Conservation (phyloP, 495 filamentous ascomycete genomes). For the Melanomma pulvis-pyrius region DNA sequence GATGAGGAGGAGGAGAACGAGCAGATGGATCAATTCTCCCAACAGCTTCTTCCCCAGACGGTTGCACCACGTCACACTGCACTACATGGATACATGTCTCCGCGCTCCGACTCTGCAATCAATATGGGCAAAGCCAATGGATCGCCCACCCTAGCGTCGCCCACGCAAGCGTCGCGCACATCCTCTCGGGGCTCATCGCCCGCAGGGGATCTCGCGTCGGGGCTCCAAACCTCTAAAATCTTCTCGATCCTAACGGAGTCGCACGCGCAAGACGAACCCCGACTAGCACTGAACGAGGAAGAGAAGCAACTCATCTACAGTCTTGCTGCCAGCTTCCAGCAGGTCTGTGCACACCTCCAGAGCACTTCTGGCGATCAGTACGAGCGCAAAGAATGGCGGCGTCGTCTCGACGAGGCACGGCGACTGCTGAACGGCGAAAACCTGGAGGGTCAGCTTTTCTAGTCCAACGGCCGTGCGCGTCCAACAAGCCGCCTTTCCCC, state of each 20-base stretch:
- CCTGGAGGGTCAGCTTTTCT: conserved; percentile 24
- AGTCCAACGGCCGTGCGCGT: neutral
- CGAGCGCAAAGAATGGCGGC: conserved; percentile 63
- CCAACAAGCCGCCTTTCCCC: neutral
- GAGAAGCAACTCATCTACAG: conserved; percentile 69
- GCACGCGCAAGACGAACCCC: conserved; percentile 49
- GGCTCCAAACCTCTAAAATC: conserved; percentile 35
- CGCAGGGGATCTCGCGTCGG: conserved; percentile 43
- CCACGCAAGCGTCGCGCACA: conserved; percentile 3
- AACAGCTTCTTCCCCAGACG: conserved; percentile 10
- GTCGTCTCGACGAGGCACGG: conserved; percentile 73
- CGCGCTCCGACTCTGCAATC: conserved; percentile 45
- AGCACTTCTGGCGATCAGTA: conserved; percentile 61
- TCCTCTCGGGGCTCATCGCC: conserved; percentile 28
- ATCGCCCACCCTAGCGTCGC: neutral
- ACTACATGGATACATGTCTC: neutral
- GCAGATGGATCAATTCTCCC: conserved; percentile 35
- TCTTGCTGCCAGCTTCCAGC: conserved; percentile 72
- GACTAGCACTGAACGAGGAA: conserved; percentile 33
- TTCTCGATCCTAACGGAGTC: conserved; percentile 50
- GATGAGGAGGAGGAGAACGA: conserved; percentile 43
- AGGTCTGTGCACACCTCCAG: conserved; percentile 68
- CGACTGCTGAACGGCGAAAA: conserved; percentile 65
- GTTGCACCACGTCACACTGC: neutral
- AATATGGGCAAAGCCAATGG: conserved; percentile 23